phyloP scores from a whole-genome alignment of 768 basidiomycete genomes.

The Cystofilobasidium capitatum region DNA sequence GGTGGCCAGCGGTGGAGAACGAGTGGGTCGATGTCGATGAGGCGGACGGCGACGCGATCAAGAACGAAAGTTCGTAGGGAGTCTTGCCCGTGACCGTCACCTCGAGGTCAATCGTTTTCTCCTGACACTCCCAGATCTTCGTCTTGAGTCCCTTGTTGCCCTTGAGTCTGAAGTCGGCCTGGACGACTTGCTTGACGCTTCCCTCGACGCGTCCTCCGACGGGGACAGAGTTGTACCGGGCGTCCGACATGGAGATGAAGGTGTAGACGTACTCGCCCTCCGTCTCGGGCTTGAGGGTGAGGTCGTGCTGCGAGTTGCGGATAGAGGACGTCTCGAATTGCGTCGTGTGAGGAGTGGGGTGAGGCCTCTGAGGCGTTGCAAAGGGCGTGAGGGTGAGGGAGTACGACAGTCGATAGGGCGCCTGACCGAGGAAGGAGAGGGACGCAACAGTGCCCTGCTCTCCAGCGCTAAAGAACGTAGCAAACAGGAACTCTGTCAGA shows the following conservation, averaged over 20 bases:
- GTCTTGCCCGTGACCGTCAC: constrained; percentile 57
- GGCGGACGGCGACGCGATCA: constrained; percentile 25
- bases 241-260: constrained; percentile 69
- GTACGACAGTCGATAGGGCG: constrained; percentile 80
- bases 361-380: constrained; percentile 39
- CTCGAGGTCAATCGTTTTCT: constrained; percentile 41
- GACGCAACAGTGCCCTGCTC: constrained; percentile 85
- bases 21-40: constrained; percentile 32
- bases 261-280: constrained; percentile 83
- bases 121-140: neutral
- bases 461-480: constrained; percentile 35
- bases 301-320: constrained; percentile 61
- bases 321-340: constrained; percentile 43
- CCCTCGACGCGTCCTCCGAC: constrained; percentile 50
- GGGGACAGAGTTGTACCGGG: constrained; percentile 66
- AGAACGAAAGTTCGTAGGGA: constrained; percentile 44
- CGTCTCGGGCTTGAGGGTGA: constrained; percentile 73
- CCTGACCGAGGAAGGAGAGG: constrained; percentile 73
- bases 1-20: constrained; percentile 51
- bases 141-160: neutral
- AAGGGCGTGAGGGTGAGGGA: constrained; percentile 37
- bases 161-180: constrained; percentile 58
- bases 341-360: neutral
- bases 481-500: neutral
- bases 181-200: constrained; percentile 75